These are phyloP conservation scores for Lasiodiplodia citricola DNA, from an alignment of 2,329 filamentous ascomycete genomes.

Conservation along the genomic window DNA sequence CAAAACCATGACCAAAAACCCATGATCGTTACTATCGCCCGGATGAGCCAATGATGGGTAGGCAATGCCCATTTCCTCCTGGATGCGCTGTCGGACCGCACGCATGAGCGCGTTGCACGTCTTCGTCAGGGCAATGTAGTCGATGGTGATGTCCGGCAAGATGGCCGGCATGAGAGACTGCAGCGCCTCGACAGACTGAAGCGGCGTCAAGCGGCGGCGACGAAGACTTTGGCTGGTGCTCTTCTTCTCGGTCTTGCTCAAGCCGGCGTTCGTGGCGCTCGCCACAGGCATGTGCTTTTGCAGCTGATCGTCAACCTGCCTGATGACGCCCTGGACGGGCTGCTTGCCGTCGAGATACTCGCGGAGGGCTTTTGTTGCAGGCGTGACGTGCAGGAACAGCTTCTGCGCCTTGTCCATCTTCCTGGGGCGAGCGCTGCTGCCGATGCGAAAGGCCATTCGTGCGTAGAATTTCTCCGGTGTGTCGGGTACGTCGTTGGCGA, in stretches of 20 bases:
- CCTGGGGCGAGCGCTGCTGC: background rate
- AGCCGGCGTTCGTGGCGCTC: background rate
- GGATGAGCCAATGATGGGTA: background rate
- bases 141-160: background rate
- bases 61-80: background rate
- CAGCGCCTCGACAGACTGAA: background rate
- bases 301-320: background rate
- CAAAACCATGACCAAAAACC: background rate
- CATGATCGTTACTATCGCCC: background rate
- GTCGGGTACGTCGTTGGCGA: slow-evolving; percentile 1
- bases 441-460: slow-evolving; percentile 9
- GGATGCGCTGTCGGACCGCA: background rate
- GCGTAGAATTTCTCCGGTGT: background rate
- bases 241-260: background rate
- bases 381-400: background rate
- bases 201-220: background rate
- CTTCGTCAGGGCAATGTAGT: slow-evolving; percentile 1
- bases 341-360: background rate
- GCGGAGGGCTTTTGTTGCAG: background rate
- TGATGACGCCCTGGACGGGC: background rate
- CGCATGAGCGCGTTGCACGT: background rate
- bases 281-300: background rate
- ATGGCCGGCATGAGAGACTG: background rate
- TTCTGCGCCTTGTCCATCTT: background rate
- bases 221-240: background rate